Evolutionary conservation across 208 protist species (phyloP).

Genomic region (Trypanosoma brucei): DNA sequence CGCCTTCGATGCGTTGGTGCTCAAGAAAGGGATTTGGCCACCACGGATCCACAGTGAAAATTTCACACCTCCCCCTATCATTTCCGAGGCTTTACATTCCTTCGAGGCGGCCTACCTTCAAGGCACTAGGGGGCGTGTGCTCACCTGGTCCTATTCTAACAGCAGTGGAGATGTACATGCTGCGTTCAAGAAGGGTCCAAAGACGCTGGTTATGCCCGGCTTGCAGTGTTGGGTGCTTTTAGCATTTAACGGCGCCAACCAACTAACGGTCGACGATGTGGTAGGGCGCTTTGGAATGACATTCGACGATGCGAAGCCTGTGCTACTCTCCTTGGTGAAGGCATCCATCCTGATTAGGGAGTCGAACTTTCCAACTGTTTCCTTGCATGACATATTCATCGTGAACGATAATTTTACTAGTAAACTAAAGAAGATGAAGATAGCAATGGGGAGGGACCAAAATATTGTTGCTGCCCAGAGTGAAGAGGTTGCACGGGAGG

Average conservation of each 20-base stretch:
- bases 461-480: constrained; percentile 34
- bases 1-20: constrained; percentile 49
- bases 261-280: constrained; percentile 28
- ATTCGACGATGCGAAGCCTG: constrained; percentile 36
- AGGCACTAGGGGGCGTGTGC: constrained; percentile 45
- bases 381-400: constrained; percentile 31
- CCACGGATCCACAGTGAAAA: constrained; percentile 34
- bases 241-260: constrained; percentile 51
- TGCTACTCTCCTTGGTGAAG: constrained; percentile 43
- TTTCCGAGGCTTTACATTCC: constrained; percentile 27
- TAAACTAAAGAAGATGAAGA: constrained; percentile 41
- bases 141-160: constrained; percentile 80
- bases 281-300: constrained; percentile 27
- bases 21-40: constrained; percentile 85
- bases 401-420: constrained; percentile 69
- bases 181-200: constrained; percentile 41
- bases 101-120: constrained; percentile 60
- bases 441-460: constrained; percentile 35
- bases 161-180: constrained; percentile 62
- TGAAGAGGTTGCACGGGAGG: constrained; percentile 45
- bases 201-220: constrained; percentile 50
- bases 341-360: constrained; percentile 29
- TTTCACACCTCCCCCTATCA: constrained; percentile 22
- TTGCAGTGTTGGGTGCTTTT: constrained; percentile 74
- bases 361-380: constrained; percentile 18